Percentiles rank a stretch among this genome's conserved stretches.
Evolutionary conservation across 108 stramenopile genomes (phyloP).

Genomic region (Nitzschia sp.): DNA sequence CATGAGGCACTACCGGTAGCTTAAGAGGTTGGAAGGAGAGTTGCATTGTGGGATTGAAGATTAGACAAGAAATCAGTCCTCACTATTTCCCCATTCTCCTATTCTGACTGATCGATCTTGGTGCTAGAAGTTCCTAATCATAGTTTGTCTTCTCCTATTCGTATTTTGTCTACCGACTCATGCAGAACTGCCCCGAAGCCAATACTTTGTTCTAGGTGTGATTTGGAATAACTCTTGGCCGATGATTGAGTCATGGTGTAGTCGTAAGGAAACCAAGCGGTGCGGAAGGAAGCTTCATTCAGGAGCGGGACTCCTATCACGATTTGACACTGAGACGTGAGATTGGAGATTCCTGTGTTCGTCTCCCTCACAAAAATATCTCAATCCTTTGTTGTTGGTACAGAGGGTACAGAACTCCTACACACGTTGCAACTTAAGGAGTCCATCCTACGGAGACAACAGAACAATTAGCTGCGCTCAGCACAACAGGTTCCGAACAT

Average conservation of each 20-base stretch:
- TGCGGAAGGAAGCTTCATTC: background rate
- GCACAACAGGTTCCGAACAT: too few relatives aligned
- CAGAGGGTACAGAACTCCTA: background rate
- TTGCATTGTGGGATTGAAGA: too few relatives aligned
- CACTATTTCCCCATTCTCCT: too few relatives aligned
- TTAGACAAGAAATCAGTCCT: too few relatives aligned
- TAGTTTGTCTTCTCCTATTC: too few relatives aligned
- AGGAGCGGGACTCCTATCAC: constrained; percentile 15
- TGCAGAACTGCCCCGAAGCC: background rate
- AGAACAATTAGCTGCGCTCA: background rate
- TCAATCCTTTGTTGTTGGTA: background rate
- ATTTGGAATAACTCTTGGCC: background rate
- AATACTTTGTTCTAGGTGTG: background rate
- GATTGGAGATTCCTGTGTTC: background rate
- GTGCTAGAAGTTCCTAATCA: too few relatives aligned
- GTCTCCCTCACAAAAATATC: background rate
- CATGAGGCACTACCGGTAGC: too few relatives aligned
- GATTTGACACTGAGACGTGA: constrained; percentile 2
- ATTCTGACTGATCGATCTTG: too few relatives aligned
- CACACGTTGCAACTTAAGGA: too few relatives aligned
- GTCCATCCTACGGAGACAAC: background rate
- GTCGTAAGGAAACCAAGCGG: too few relatives aligned
- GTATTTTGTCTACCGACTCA: too few relatives aligned
- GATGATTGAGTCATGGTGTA: too few relatives aligned
- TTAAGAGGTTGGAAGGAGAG: background rate